A percentile compares a stretch with the other conserved stretches of the same genome.
phyloP scores from a whole-genome alignment of 108 stramenopile genomes.

The Cyclotella atomus region DNA sequence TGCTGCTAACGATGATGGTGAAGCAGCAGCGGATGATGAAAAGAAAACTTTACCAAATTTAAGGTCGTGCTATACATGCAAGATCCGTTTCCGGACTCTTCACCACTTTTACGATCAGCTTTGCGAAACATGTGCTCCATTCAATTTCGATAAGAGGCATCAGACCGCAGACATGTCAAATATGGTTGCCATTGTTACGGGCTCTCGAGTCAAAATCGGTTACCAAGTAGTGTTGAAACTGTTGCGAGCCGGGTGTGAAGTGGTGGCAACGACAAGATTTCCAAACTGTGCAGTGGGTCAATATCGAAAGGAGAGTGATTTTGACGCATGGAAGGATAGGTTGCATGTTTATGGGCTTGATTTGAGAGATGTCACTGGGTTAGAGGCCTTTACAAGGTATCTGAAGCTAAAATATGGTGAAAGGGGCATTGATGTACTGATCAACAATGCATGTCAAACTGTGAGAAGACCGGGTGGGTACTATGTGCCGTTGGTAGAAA shows the following conservation, averaged over 20 bases:
- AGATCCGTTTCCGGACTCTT: constrained; percentile 75
- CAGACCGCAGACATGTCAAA: constrained; percentile 63
- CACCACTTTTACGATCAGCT: constrained; percentile 93
- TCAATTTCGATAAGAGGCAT: constrained; percentile 86
- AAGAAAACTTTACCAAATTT: constrained; percentile 64
- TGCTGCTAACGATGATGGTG: constrained; percentile 10
- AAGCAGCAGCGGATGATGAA: neutral
- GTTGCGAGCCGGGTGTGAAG: constrained; percentile 72
- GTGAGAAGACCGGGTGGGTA: constrained; percentile 84
- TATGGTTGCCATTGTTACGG: constrained; percentile 83
- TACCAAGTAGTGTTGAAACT: constrained; percentile 84
- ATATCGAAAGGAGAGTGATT: constrained; percentile 72
- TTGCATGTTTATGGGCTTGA: constrained; percentile 84
- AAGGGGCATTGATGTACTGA: constrained; percentile 81
- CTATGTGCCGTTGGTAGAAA: constrained; percentile 75
- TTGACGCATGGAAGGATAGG: constrained; percentile 58
- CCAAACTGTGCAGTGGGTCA: constrained; percentile 73
- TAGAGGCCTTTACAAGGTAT: constrained; percentile 85
- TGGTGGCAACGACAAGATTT: constrained; percentile 90
- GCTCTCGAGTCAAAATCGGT: constrained; percentile 92
- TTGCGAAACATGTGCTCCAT: constrained; percentile 82
- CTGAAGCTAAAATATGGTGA: constrained; percentile 61
- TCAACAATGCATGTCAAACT: constrained; percentile 96
- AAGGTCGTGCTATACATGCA: constrained; percentile 90
- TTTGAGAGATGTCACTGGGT: constrained; percentile 82